Evolutionary conservation across 495 filamentous ascomycete genomes (phyloP).

Genomic region (Evernia prunastri): DNA sequence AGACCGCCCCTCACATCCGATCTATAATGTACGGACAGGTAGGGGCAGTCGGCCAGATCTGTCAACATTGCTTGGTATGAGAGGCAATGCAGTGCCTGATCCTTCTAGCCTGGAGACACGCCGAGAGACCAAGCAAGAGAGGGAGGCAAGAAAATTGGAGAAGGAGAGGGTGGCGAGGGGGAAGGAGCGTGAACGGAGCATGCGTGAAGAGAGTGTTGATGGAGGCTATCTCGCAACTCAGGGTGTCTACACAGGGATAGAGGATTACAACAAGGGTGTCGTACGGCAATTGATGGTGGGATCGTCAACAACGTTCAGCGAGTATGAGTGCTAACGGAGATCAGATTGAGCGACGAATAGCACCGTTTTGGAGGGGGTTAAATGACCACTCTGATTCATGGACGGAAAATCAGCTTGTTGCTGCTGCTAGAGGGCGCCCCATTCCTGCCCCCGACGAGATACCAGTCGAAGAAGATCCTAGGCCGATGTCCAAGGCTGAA

Average conservation of each 20-base stretch:
- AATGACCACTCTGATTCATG: constrained; percentile 83
- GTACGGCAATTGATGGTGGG: constrained; percentile 77
- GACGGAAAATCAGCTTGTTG: constrained; percentile 90
- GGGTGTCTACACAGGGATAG: constrained; percentile 82
- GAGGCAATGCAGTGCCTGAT: constrained; percentile 39
- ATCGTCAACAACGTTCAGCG: neutral
- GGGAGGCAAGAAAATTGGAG: constrained; percentile 78
- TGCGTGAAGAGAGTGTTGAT: constrained; percentile 89
- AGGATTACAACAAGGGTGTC: constrained; percentile 86
- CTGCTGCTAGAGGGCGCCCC: constrained; percentile 76
- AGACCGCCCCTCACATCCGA: constrained; percentile 16
- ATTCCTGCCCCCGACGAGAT: constrained; percentile 80
- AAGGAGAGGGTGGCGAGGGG: constrained; percentile 65
- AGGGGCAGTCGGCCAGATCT: constrained; percentile 52
- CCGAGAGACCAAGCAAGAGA: constrained; percentile 84
- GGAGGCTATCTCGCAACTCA: constrained; percentile 92
- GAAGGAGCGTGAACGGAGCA: constrained; percentile 85
- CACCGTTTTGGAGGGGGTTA: constrained; percentile 91
- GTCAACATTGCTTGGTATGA: constrained; percentile 48
- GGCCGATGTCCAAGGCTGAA: constrained; percentile 37
- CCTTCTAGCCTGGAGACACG: constrained; percentile 46
- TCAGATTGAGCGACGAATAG: constrained; percentile 75
- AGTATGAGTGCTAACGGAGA: constrained; percentile 36
- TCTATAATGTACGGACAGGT: constrained; percentile 34
- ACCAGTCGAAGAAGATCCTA: constrained; percentile 57